A percentile compares a stretch with the other conserved stretches of the same genome.
Conservation (phyloP, 225 moss, liverwort and hornwort genomes). For the Ulota crispa region DNA sequence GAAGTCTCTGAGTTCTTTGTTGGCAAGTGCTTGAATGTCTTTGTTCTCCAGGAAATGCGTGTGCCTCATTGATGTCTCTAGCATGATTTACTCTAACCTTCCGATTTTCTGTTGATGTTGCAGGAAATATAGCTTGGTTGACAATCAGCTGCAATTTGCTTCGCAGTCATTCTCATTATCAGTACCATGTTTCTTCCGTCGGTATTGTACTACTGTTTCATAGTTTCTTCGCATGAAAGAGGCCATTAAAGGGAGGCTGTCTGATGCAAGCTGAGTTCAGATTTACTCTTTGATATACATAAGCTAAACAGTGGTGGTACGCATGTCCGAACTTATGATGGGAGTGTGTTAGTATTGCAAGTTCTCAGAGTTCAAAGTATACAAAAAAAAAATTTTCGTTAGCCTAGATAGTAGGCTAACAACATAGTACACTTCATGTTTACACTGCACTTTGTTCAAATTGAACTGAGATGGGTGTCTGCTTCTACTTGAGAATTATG, state of each 20-base stretch:
- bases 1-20: not conserved
- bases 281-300: not conserved
- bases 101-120: constrained; percentile 2
- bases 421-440: not conserved
- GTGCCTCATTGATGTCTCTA: not conserved
- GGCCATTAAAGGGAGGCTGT: not conserved
- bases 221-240: not conserved
- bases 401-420: not conserved
- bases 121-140: constrained; percentile 1
- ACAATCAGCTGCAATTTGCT: not conserved
- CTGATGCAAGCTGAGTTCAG: not conserved
- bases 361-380: not conserved
- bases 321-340: not conserved
- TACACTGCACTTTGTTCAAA: not conserved
- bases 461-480: not conserved
- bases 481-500: not conserved
- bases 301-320: not conserved
- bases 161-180: not conserved
- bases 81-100: not conserved
- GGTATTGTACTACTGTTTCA: not conserved
- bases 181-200: not conserved
- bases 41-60: not conserved
- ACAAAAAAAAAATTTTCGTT: not conserved
- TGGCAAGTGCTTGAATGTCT: not conserved
- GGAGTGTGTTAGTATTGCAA: not conserved